These are phyloP conservation scores for Mesostigma viride DNA, from an alignment of 139 green algal genomes.

Conservation along the genomic window DNA sequence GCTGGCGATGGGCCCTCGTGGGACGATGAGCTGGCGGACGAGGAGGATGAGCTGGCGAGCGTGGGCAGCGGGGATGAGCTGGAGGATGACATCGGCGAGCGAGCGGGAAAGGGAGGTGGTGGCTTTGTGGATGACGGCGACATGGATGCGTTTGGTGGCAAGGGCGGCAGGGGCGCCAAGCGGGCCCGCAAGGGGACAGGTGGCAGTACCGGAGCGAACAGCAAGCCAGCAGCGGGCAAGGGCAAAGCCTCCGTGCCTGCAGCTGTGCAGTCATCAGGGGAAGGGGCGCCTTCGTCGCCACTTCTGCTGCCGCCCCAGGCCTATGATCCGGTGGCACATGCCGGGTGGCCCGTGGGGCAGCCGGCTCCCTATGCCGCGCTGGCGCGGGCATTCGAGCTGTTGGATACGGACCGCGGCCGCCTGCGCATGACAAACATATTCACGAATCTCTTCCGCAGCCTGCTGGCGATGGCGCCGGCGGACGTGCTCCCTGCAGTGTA, in stretches of 20 bases:
- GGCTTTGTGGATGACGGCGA: not conserved
- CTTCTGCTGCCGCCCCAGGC: not conserved
- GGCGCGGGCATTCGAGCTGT: conserved; percentile 42
- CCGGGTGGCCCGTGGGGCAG: conserved; percentile 20
- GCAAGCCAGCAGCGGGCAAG: too few species aligned
- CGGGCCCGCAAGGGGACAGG: too few species aligned
- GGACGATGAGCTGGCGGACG: too few species aligned
- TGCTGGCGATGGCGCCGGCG: conserved; percentile 29
- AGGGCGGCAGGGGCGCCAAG: not conserved
- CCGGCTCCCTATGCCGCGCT: conserved; percentile 67
- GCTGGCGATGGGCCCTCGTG: too few species aligned
- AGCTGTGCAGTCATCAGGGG: too few species aligned
- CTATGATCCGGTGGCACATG: not conserved
- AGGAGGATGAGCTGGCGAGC: too few species aligned
- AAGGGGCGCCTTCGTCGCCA: too few species aligned
- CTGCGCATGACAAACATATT: conserved; percentile 33
- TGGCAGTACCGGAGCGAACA: too few species aligned
- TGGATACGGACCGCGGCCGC: conserved; percentile 26
- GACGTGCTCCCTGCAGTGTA: conserved; percentile 63
- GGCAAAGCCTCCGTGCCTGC: too few species aligned
- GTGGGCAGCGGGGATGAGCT: too few species aligned
- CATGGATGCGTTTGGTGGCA: conserved; percentile 1
- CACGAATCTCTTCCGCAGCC: conserved; percentile 31
- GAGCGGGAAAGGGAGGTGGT: not conserved
- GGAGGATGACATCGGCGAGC: not conserved